A percentile compares a stretch with the other conserved stretches of the same genome.
Conservation (phyloP, 2,329 filamentous ascomycete genomes). For the Talaromyces verruculosus region DNA sequence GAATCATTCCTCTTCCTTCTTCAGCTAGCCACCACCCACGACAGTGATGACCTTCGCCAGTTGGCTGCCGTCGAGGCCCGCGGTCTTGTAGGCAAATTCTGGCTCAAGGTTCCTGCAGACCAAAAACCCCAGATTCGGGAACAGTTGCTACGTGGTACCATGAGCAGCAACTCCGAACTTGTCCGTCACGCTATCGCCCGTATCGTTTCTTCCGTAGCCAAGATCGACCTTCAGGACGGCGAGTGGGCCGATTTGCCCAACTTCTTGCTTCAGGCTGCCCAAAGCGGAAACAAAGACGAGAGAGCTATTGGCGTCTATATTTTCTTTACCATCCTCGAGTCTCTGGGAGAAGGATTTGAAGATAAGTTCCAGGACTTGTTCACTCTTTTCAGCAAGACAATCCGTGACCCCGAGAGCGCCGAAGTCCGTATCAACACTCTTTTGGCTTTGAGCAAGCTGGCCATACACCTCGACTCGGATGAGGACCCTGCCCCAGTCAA, state of each 20-base stretch:
- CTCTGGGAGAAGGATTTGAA: constrained; percentile 78
- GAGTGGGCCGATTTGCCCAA: constrained; percentile 81
- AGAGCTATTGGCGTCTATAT: constrained; percentile 92
- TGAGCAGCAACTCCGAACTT: constrained; percentile 73
- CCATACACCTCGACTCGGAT: constrained; percentile 83
- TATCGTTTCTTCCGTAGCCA: constrained; percentile 82
- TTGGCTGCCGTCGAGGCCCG: constrained; percentile 87
- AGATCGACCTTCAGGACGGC: constrained; percentile 80
- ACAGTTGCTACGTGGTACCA: constrained; percentile 77
- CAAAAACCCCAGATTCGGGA: constrained; percentile 80
- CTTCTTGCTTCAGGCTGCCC: constrained; percentile 75
- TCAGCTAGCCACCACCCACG: constrained; percentile 81
- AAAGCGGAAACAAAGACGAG: constrained; percentile 70
- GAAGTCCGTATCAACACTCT: constrained; percentile 95
- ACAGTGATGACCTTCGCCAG: constrained; percentile 72
- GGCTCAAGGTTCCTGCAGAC: constrained; percentile 68
- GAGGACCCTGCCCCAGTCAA: constrained; percentile 73
- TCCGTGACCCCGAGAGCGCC: constrained; percentile 84
- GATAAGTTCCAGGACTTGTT: constrained; percentile 80
- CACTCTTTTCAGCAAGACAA: constrained; percentile 78
- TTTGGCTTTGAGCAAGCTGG: constrained; percentile 81
- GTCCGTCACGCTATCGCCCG: constrained; percentile 85
- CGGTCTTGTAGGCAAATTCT: constrained; percentile 81
- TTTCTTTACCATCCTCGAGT: constrained; percentile 86
- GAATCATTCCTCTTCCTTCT: constrained; percentile 82